phyloP scores from a whole-genome alignment of 2,329 filamentous ascomycete species.

The Apiospora sp. region DNA sequence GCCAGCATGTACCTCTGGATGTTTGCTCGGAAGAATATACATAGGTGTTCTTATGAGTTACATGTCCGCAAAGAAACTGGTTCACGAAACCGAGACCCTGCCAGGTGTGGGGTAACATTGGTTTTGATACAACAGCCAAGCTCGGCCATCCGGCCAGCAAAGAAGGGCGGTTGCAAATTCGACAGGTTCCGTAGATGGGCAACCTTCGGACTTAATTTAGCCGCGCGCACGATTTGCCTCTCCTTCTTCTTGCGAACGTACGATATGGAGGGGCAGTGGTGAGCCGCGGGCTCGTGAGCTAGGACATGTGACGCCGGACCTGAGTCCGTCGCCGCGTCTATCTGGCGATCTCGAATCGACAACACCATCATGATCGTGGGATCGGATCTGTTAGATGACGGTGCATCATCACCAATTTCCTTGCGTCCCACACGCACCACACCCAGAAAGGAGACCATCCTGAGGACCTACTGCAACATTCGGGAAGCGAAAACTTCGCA shows the following conservation, averaged over 20 bases:
- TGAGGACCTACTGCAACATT: not conserved
- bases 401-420: too few relatives aligned
- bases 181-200: not conserved
- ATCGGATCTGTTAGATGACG: too few relatives aligned
- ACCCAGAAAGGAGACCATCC: too few relatives aligned
- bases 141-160: not conserved
- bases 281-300: not conserved
- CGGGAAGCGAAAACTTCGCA: not conserved
- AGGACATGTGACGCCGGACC: not conserved
- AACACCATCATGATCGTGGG: too few relatives aligned
- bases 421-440: too few relatives aligned
- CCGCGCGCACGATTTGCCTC: not conserved
- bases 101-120: not conserved
- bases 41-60: not conserved
- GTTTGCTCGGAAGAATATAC: not conserved
- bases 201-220: not conserved
- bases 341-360: too few relatives aligned
- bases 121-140: too few relatives aligned
- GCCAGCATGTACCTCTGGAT: not conserved
- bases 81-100: too few relatives aligned
- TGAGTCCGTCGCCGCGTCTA: too few relatives aligned
- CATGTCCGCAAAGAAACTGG: too few relatives aligned
- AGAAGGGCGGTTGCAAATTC: not conserved
- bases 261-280: not conserved
- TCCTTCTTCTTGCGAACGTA: too few relatives aligned